A percentile compares a stretch with the other conserved stretches of the same genome.
phyloP scores from a whole-genome alignment of 2,329 filamentous ascomycete genomes.

The Leptosphaerulina australis region DNA sequence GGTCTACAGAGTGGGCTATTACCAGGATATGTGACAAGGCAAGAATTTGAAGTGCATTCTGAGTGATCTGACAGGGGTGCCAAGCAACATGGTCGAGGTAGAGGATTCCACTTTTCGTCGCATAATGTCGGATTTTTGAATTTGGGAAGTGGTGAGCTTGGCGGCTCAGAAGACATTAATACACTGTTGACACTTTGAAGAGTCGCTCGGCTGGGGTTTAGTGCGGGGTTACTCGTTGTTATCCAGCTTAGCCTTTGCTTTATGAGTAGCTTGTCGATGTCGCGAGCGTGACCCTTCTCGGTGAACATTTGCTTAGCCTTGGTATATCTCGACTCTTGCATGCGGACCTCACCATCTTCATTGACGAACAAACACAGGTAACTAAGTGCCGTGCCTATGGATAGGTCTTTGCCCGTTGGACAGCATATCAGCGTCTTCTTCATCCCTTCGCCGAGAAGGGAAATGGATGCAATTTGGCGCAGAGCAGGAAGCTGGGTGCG shows the following conservation, averaged over 20 bases:
- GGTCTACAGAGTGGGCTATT: too few species aligned
- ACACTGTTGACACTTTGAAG: conserved; percentile 92
- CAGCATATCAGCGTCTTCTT: conserved; percentile 63
- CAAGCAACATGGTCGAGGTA: background rate
- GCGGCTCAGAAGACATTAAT: conserved; percentile 64
- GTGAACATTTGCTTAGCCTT: too few species aligned
- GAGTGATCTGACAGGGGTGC: too few species aligned
- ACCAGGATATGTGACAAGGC: too few species aligned
- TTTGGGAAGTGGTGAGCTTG: conserved; percentile 2
- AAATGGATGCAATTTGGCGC: conserved; percentile 56
- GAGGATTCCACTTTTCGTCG: background rate
- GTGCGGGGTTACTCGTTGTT: conserved; percentile 76
- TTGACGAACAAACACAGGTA: conserved; percentile 76
- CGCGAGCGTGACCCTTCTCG: too few species aligned
- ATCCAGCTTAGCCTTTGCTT: conserved; percentile 81
- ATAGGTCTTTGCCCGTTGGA: conserved; percentile 78
- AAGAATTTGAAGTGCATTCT: too few species aligned
- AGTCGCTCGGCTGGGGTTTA: conserved; percentile 83
- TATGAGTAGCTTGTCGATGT: conserved; percentile 76
- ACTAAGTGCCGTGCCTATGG: conserved; percentile 77
- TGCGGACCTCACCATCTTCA: conserved; percentile 59
- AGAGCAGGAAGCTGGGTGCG: conserved; percentile 71
- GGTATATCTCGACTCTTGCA: conserved; percentile 1
- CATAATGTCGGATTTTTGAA: background rate
- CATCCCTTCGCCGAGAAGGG: background rate